Evolutionary conservation across 352 stramenopile species (phyloP), one percentile per base, ranked within the genome.

Genomic region (Globisporangium nunn): DNA sequence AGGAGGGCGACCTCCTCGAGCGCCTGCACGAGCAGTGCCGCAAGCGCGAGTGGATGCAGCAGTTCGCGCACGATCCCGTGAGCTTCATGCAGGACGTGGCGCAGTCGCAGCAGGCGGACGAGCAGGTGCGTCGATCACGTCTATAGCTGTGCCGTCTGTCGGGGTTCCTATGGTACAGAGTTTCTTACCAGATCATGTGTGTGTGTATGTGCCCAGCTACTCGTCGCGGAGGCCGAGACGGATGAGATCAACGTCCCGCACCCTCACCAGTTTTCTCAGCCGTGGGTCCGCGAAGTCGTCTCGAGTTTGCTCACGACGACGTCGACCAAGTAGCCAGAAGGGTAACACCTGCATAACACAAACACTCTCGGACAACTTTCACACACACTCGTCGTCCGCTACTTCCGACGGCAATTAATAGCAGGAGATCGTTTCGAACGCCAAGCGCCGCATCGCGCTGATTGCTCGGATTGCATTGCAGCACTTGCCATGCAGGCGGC

Each of bases 11-110:
- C 52, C 70, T 91, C 58, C 48, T 84, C 4, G 61, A 81, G 43
- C 72, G 72, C 7, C 68, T 91, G 56, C 56, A 84, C 40, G 70
- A 63, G 30, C 64, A 71, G 41, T 72, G 67, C 11, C 58, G 64
- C 12, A 88, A 89, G 50, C 70, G 75, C 44, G 73, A 84, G 58
- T 91, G 81, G 81, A 87, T 89, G 74, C 33, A 47, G 8, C 74
- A 91, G 56, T 88, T 91, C 15, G 73, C 76, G 10, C 45, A 66
- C 15, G 78, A 91, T 62, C 81, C 78, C 2, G 83, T 75, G 23
- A 71, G 78, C 10, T 89, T 91, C 54, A 74, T 78, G 46, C 63
- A 59, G n/a, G 75, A 85, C 31, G 69, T 89, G 11, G 69, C 66
- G 35, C 71, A 70, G 40, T 91, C 81, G 10, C 78, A 91, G 51